Conservation (phyloP, 2,329 filamentous ascomycete genomes). For the Phialophora macrospora region DNA sequence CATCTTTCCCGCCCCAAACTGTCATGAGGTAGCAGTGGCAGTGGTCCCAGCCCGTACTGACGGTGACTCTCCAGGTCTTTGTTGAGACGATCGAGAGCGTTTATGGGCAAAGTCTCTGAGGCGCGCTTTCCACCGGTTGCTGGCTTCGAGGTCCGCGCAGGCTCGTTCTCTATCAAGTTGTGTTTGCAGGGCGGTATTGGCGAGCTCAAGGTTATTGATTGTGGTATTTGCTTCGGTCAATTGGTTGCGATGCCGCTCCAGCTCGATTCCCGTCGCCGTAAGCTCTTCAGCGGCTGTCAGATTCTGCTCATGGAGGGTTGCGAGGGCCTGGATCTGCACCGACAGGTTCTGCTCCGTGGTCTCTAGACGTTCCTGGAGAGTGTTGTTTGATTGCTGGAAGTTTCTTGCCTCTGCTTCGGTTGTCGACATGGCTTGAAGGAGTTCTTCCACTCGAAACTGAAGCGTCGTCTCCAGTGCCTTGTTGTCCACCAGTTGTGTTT, state of each 20-base stretch:
- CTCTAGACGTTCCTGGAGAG: neutral
- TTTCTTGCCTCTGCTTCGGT: constrained; percentile 1
- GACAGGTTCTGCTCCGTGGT: constrained; percentile 6
- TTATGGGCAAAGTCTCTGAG: neutral
- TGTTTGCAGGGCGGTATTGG: neutral
- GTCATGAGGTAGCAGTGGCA: neutral
- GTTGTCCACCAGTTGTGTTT: neutral
- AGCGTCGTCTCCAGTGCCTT: neutral
- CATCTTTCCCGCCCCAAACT: neutral
- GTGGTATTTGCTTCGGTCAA: neutral
- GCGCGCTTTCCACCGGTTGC: neutral
- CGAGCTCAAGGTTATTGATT: neutral
- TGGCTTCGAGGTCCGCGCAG: neutral
- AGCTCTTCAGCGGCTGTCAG: neutral
- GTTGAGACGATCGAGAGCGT: neutral
- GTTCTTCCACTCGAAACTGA: neutral
- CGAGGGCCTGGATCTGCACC: neutral
- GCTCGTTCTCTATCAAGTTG: neutral
- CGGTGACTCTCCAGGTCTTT: neutral
- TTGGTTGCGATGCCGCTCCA: neutral
- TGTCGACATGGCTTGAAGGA: neutral
- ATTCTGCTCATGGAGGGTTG: constrained; percentile 1
- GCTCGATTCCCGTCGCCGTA: neutral
- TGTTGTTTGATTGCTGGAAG: neutral
- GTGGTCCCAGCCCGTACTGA: neutral